Evolutionary conservation across 805 yeast genomes (phyloP), one percentile per base, ranked within the genome.

Genomic region (Tanozyma kutaoensis): DNA sequence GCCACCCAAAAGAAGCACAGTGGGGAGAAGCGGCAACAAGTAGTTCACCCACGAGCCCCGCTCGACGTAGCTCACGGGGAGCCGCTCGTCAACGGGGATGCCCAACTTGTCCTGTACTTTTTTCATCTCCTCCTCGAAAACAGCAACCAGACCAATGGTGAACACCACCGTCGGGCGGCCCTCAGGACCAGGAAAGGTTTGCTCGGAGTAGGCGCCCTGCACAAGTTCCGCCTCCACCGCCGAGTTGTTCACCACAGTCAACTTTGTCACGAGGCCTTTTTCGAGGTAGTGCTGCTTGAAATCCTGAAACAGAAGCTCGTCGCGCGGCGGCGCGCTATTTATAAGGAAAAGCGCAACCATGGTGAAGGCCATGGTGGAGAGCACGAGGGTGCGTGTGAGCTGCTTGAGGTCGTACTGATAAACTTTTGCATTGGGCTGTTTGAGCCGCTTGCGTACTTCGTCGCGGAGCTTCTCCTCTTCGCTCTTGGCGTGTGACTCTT

Each of bases 121-220:
- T 32, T 71, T 76, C 62, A 86, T 61, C 41, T 81, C 85, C 29
- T 80, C 81, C 53, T 86, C 96, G 43, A 86, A 81, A 14, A 71
- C 62, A 37, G 80, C 86, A 5, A 84, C 74, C 0, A 94, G 80
- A 4, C 96, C 95, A 42, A 86, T 82, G 10, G 93, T 77, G 57
- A 86, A 86, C 3, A 66, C 64, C 7, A 76, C 78, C 8, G 66
- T 54, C 5, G 73, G 59, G 22, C 36, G 32, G 35, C 58, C 66
- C 28, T 40, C 41, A 18, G 42, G 34, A 5, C 50, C 42, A 26
- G 52, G 62, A 37, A 58, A 57, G 15, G 66, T 48, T 27, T 56
- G 54, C 40, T 52, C 50, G 38, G 64, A 43, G 30, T 61, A 37
- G 36, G 71, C 52, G 37, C 65, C 62, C 4, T 37, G 45, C 26